phyloP scores from a whole-genome alignment of 164 flowering plant species.

The Kingdonia uniflora region DNA sequence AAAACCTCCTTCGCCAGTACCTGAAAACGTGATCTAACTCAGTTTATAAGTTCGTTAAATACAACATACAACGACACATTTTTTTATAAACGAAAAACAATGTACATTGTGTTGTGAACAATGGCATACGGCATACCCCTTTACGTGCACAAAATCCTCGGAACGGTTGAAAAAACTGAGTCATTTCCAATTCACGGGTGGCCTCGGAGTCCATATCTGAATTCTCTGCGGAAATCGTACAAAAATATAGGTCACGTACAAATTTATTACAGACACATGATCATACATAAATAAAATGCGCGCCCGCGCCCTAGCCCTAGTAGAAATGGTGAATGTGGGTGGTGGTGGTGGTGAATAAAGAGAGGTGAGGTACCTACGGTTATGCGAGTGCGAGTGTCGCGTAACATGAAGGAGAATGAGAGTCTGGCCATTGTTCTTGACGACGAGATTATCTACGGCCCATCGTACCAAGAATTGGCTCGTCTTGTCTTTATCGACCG shows the following conservation, averaged over 20 bases:
- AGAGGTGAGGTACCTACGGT: constrained; percentile 14
- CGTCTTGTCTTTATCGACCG: constrained; percentile 18
- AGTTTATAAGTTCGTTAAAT: too few relatives aligned
- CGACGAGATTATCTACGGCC: constrained; percentile 19
- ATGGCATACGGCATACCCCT: constrained; percentile 9
- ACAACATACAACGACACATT: too few relatives aligned
- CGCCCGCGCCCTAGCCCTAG: not conserved
- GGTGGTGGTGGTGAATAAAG: not conserved
- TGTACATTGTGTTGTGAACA: not conserved
- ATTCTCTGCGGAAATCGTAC: not conserved
- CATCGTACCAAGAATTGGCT: constrained; percentile 19
- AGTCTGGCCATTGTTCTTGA: not conserved
- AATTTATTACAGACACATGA: not conserved
- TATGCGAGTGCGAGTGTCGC: too few relatives aligned
- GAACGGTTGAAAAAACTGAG: constrained; percentile 17
- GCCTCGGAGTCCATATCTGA: not conserved
- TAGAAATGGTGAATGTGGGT: not conserved
- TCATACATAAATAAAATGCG: not conserved
- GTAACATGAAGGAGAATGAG: constrained; percentile 19
- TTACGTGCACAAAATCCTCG: constrained; percentile 25
- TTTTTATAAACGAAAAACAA: not conserved
- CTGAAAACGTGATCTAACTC: constrained; percentile 18
- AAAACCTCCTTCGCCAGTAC: constrained; percentile 49
- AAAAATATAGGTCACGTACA: not conserved
- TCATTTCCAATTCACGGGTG: not conserved